Evolutionary conservation across 805 yeast species (phyloP), one percentile per base, ranked within the genome.

Genomic region (Hanseniaspora thailandica): DNA sequence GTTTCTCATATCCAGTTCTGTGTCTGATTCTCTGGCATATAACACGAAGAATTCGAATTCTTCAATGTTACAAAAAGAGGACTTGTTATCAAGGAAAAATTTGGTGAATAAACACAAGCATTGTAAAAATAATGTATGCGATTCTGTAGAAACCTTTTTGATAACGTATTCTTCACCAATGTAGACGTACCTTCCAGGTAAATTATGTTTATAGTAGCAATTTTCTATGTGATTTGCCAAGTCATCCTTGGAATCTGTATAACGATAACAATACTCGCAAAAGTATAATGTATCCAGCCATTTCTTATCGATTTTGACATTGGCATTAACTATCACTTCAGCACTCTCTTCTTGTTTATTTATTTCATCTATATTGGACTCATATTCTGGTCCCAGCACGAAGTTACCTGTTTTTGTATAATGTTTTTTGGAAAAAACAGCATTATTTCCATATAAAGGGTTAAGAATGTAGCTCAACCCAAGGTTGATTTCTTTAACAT

Each of bases 401-500:
- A 47, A 30, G 57, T 66, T 73, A 3, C 82, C 84, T 49, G 78
- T 59, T 3, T 69, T 66, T 45, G 68, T 66, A 33, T 74, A 74
- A 55, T 72, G 74, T 13, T 66, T 67, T 45, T 72, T 71, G 57
- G 88, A 86, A 63, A 86, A 83, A 13, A 50, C 28, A 0, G 87
- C 94, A 3, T 86, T 77, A 60, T 84, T 84, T 0, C 94, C 93
- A 63, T 84, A 88, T 96, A 97, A 87, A 2, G 97, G 82, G 52
- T 79, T 75, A 57, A 89, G 79, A 55, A 75, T 76, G 58, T 72
- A 75, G 20, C 75, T 72, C 23, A 61, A 23, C 0, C 96, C 97
- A 56, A 86, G 77, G 33, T 73, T 75, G 8, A 90, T 85, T 25
- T 75, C 65, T 7, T 64, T 66, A 41, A 89, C 80, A 69, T 89